Conservation (phyloP, 140 eudicot genomes). For the Anethum foeniculum region DNA sequence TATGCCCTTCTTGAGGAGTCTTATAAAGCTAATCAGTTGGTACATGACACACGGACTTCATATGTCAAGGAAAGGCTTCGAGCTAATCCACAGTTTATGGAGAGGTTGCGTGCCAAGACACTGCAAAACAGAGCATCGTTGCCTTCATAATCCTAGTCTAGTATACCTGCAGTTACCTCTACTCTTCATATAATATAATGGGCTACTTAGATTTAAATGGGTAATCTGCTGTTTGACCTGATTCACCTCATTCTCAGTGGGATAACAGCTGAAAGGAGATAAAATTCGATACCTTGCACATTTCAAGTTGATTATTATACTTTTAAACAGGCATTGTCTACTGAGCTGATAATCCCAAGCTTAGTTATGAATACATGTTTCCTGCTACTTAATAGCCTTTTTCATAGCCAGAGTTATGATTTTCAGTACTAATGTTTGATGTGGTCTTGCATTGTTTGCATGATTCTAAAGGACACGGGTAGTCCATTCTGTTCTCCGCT, state of each 20-base stretch:
- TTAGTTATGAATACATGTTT: not conserved
- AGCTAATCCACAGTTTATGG: conserved; percentile 70
- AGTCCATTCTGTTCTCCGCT: not conserved
- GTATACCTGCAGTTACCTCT: not conserved
- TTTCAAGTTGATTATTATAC: not conserved
- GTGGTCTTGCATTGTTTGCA: not conserved
- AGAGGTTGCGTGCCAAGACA: conserved; percentile 56
- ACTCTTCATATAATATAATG: not conserved
- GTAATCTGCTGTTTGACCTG: not conserved
- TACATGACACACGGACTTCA: conserved; percentile 51
- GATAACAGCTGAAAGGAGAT: not conserved
- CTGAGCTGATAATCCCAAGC: not conserved
- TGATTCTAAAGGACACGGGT: not conserved
- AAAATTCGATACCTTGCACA: not conserved
- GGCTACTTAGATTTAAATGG: not conserved
- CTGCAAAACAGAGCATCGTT: conserved; percentile 15
- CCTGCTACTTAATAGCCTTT: not conserved
- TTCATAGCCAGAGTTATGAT: not conserved
- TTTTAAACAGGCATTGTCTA: not conserved
- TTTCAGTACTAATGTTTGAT: not conserved
- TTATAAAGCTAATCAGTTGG: conserved; percentile 62
- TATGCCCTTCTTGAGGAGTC: conserved; percentile 77
- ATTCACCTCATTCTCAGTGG: not conserved
- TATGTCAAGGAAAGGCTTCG: conserved; percentile 64
- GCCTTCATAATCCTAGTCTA: conserved; percentile 28